Conservation (phyloP, 192 early-diverging fungal species). For the Podila horticola region DNA sequence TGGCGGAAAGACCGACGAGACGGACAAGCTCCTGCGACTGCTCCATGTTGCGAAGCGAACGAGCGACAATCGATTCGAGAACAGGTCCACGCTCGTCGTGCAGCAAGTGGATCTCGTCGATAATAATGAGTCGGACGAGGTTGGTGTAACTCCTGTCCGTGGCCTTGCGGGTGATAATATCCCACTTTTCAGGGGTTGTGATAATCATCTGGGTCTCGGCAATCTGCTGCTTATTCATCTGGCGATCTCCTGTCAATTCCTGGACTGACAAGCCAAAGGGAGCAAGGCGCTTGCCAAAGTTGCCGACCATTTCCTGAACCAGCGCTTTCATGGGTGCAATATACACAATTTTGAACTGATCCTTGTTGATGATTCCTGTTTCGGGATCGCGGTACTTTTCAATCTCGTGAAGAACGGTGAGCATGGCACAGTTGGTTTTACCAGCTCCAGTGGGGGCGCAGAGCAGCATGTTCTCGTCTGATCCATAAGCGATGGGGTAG, state of each 20-base stretch:
- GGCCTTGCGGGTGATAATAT: constrained; percentile 96
- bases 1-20: constrained; percentile 93
- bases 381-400: constrained; percentile 79
- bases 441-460: constrained; percentile 99
- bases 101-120: constrained; percentile 97
- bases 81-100: constrained; percentile 99
- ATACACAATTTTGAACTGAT: constrained; percentile 97
- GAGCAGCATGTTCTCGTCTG: constrained; percentile 95
- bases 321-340: constrained; percentile 99
- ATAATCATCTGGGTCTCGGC: constrained; percentile 97
- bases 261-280: constrained; percentile 90
- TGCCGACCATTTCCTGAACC: constrained; percentile 97
- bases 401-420: constrained; percentile 92
- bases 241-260: constrained; percentile 96
- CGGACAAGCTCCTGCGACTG: constrained; percentile 89
- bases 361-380: constrained; percentile 79
- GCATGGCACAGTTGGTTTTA: constrained; percentile 98
- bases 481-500: constrained; percentile 85
- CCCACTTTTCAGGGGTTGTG: constrained; percentile 99
- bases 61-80: constrained; percentile 89
- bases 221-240: constrained; percentile 97
- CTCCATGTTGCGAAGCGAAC: constrained; percentile 89
- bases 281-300: constrained; percentile 80
- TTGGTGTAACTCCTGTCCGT: constrained; percentile 92
- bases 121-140: constrained; percentile 89